These are phyloP conservation scores for Cercospora sp. DNA, from an alignment of 2,329 filamentous ascomycete genomes.

Conservation along the genomic window DNA sequence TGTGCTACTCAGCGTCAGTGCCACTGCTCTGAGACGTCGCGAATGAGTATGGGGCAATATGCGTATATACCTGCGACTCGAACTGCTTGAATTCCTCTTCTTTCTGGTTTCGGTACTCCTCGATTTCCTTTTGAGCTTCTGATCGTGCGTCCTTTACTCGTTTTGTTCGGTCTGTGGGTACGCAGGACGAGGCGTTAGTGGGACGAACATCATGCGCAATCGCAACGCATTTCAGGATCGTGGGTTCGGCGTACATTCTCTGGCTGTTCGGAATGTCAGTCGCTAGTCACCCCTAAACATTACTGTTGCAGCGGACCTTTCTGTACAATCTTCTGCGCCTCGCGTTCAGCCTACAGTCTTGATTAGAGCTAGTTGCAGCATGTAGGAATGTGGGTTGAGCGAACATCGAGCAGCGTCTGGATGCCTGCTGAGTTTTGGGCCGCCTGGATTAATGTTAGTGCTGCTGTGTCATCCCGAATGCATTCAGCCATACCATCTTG, in stretches of 20 bases:
- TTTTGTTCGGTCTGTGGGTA: slow-evolving; percentile 79
- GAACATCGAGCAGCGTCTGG: slow-evolving; percentile 96
- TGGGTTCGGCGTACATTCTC: slow-evolving; percentile 69
- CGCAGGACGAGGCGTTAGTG: slow-evolving; percentile 25
- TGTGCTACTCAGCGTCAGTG: slow-evolving; percentile 63
- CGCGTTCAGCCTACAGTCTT: slow-evolving; percentile 77
- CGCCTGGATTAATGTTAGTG: slow-evolving; percentile 60
- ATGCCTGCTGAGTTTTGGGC: slow-evolving; percentile 98
- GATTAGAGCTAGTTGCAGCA: slow-evolving; percentile 40
- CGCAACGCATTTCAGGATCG: slow-evolving; percentile 7
- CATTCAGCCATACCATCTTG: slow-evolving; percentile 24
- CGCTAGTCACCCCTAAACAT: slow-evolving; percentile 26
- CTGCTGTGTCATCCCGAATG: neutral
- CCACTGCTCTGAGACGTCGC: neutral
- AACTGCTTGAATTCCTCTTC: slow-evolving; percentile 95
- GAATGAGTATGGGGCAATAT: neutral
- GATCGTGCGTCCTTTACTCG: slow-evolving; percentile 93
- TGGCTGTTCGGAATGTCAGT: slow-evolving; percentile 64
- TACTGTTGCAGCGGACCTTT: slow-evolving; percentile 60
- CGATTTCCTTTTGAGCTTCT: slow-evolving; percentile 97
- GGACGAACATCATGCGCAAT: slow-evolving; percentile 9
- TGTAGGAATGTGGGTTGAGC: slow-evolving; percentile 39
- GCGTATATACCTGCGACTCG: slow-evolving; percentile 66
- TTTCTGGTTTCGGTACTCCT: slow-evolving; percentile 85
- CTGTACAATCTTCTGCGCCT: slow-evolving; percentile 98